Conservation (phyloP, 768 basidiomycete genomes). For the Rubroboletus pulcherrimus region DNA sequence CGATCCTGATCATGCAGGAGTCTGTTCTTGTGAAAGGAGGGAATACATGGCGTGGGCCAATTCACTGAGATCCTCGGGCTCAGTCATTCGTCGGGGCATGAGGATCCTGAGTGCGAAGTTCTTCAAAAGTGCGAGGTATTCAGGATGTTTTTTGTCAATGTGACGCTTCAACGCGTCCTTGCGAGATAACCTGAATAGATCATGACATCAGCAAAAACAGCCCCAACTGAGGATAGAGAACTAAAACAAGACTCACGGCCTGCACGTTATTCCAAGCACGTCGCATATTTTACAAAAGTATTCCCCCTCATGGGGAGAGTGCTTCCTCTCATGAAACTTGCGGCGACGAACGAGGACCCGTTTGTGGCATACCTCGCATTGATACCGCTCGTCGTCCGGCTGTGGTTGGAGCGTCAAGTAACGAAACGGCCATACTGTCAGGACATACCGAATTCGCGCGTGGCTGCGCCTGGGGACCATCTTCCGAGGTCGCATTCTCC, state of each 20-base stretch:
- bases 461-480: not conserved
- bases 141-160: not conserved
- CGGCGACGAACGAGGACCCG: not conserved
- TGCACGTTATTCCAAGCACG: not conserved
- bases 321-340: not conserved
- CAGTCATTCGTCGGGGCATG: not conserved
- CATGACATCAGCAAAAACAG: not conserved
- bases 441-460: not conserved
- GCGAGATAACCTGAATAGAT: not conserved
- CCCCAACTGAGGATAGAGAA: not conserved
- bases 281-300: not conserved
- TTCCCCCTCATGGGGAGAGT: not conserved
- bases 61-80: not conserved
- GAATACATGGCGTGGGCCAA: not conserved
- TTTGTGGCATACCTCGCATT: not conserved
- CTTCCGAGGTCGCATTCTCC: no score
- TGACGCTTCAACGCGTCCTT: slow-evolving; percentile 5
- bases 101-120: not conserved
- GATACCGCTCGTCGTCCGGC: not conserved
- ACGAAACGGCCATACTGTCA: not conserved
- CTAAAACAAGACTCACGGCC: not conserved
- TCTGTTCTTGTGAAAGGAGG: not conserved
- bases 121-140: not conserved
- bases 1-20: no score
- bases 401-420: not conserved